Percentiles rank a stretch among this genome's conserved stretches.
Conservation (phyloP, 371 early-diverging fungal genomes). For the Apophysomyces ossiformis region DNA sequence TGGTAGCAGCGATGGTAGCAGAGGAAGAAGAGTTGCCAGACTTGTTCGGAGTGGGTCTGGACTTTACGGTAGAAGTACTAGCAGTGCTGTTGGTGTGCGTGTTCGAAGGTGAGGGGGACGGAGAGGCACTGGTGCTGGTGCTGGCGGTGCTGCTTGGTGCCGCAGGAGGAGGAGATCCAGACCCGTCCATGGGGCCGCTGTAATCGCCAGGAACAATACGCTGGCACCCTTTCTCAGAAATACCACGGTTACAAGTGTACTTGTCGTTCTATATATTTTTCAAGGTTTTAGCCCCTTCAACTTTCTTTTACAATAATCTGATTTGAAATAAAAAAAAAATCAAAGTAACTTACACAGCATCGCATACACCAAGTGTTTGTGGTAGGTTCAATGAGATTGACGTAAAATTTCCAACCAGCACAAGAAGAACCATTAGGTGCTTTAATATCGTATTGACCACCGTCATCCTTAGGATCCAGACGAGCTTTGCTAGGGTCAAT, state of each 20-base stretch:
- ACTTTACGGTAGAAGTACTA: not conserved
- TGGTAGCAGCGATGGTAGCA: not conserved
- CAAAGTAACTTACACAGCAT: slow-evolving; percentile 53
- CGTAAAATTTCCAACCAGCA: slow-evolving; percentile 57
- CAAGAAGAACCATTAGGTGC: slow-evolving; percentile 21
- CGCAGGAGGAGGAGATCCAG: slow-evolving; percentile 10
- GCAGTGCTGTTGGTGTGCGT: not conserved
- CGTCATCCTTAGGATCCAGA: slow-evolving; percentile 50
- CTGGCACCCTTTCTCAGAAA: slow-evolving; percentile 57
- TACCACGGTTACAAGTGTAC: slow-evolving; percentile 51
- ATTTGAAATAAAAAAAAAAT: not conserved
- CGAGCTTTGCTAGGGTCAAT: slow-evolving; percentile 57
- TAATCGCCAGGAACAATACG: slow-evolving; percentile 60
- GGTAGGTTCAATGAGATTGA: slow-evolving; percentile 61
- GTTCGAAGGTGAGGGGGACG: slow-evolving; percentile 5
- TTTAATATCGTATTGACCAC: slow-evolving; percentile 52
- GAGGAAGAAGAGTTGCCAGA: not conserved
- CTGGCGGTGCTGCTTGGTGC: slow-evolving; percentile 7
- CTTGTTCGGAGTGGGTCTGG: not conserved
- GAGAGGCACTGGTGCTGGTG: slow-evolving; percentile 3
- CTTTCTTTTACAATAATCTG: no score
- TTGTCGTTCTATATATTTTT: slow-evolving; percentile 31
- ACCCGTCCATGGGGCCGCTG: slow-evolving; percentile 39
- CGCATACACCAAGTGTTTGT: slow-evolving; percentile 59
- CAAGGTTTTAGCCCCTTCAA: no score